Evolutionary conservation across 2,329 filamentous ascomycete genomes (phyloP).

Genomic region (Botrytis deweyae): DNA sequence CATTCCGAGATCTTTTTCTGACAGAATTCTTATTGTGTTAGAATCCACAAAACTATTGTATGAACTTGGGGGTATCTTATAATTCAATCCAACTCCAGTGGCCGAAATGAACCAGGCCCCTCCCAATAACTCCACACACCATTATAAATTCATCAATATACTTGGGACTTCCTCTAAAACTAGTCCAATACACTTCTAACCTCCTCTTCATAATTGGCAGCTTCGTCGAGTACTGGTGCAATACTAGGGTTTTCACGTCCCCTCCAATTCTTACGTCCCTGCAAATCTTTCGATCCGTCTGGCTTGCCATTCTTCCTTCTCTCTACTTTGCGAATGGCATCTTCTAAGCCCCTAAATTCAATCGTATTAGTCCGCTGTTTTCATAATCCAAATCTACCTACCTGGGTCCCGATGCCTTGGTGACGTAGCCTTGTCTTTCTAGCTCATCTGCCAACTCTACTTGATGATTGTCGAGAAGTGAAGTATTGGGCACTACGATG

Average conservation of each 20-base stretch:
- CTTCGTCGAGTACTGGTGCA: slow-evolving; percentile 29
- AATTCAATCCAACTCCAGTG: slow-evolving; percentile 11
- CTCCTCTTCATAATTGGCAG: slow-evolving; percentile 35
- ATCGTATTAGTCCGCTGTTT: slow-evolving; percentile 1
- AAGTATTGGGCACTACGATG: slow-evolving; percentile 85
- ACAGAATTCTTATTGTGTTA: neutral
- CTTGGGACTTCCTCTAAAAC: slow-evolving; percentile 20
- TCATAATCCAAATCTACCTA: slow-evolving; percentile 23
- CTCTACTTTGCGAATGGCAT: slow-evolving; percentile 30
- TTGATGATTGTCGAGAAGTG: slow-evolving; percentile 87
- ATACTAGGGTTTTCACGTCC: slow-evolving; percentile 26
- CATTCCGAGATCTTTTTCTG: neutral
- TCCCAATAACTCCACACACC: neutral
- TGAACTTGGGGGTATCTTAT: slow-evolving; percentile 2
- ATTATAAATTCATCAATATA: neutral
- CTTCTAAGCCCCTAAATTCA: slow-evolving; percentile 26
- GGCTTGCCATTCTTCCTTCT: slow-evolving; percentile 9
- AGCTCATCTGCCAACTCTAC: slow-evolving; percentile 79
- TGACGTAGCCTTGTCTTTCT: slow-evolving; percentile 70
- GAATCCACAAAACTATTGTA: neutral
- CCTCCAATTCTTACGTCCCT: slow-evolving; percentile 28
- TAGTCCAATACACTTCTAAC: slow-evolving; percentile 26
- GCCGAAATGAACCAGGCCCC: neutral
- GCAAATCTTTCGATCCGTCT: slow-evolving; percentile 4
- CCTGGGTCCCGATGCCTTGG: slow-evolving; percentile 41